Conservation (phyloP, 805 yeast genomes). For the Gaillardinia entomophila region DNA sequence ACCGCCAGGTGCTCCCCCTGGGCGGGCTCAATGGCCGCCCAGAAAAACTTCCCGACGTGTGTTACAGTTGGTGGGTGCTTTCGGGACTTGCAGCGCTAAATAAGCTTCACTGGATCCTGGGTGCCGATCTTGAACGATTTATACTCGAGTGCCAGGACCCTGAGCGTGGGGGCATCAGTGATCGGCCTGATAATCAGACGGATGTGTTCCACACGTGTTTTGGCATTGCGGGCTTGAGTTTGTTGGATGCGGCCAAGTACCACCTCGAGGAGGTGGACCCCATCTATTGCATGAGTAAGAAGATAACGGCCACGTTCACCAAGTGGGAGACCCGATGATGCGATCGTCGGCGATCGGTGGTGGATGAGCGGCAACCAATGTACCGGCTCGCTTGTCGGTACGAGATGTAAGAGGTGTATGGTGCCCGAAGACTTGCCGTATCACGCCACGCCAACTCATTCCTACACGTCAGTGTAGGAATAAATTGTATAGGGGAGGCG, state of each 20-base stretch:
- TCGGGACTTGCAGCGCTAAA: slow-evolving; percentile 66
- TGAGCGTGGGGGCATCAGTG: slow-evolving; percentile 84
- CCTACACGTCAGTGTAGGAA: no score
- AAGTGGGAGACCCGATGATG: slow-evolving; percentile 15
- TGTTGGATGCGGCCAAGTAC: slow-evolving; percentile 53
- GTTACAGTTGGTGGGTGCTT: slow-evolving; percentile 97
- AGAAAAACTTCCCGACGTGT: slow-evolving; percentile 93
- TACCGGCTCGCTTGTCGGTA: no score
- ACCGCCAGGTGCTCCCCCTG: slow-evolving; percentile 66
- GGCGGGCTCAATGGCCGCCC: slow-evolving; percentile 98
- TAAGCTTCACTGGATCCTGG: slow-evolving; percentile 73
- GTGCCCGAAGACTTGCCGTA: no score
- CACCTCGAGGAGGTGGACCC: slow-evolving; percentile 71
- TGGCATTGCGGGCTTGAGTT: slow-evolving; percentile 81
- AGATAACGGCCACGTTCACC: slow-evolving; percentile 28
- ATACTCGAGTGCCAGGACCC: slow-evolving; percentile 75
- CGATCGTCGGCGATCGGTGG: no score
- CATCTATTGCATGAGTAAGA: slow-evolving; percentile 74
- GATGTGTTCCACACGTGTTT: slow-evolving; percentile 93
- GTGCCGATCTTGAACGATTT: slow-evolving; percentile 53
- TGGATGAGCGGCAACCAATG: no score
- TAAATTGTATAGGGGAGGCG: no score
- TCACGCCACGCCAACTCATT: no score
- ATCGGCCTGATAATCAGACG: slow-evolving; percentile 82
- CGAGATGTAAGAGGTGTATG: no score